Conservation (phyloP, 352 stramenopile genomes). For the Pythium brachiatum region DNA sequence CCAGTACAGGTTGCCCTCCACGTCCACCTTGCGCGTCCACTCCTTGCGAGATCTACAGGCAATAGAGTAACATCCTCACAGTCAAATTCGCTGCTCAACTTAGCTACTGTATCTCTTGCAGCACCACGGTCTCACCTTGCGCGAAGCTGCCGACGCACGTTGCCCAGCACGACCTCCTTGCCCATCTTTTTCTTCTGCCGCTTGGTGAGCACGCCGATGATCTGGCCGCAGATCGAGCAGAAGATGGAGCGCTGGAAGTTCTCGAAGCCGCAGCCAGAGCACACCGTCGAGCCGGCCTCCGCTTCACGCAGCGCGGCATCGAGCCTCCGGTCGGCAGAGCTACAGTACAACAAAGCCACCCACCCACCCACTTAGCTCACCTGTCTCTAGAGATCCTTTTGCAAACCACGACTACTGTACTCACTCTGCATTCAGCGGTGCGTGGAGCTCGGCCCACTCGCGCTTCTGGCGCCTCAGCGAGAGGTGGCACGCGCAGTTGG, state of each 20-base stretch:
- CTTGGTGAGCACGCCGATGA: conserved; percentile 13
- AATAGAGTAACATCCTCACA: no score
- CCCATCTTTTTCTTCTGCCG: conserved; percentile 22
- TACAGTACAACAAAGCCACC: no score
- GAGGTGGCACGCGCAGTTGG: conserved; percentile 23
- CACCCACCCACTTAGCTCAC: no score
- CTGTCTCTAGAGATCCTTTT: not conserved
- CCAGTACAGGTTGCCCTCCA: conserved; percentile 35
- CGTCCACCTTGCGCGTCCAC: conserved; percentile 39
- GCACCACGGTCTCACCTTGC: conserved; percentile 4
- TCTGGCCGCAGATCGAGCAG: conserved; percentile 26
- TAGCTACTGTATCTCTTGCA: no score
- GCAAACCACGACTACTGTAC: not conserved
- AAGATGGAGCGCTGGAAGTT: conserved; percentile 28
- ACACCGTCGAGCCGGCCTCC: conserved; percentile 23
- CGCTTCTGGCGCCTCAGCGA: conserved; percentile 24
- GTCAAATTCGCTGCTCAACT: no score
- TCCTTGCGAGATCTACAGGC: conserved; percentile 29
- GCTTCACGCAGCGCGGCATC: conserved; percentile 25
- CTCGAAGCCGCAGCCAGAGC: conserved; percentile 28
- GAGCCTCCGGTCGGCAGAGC: conserved; percentile 16
- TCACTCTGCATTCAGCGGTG: conserved; percentile 25
- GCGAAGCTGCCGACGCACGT: conserved; percentile 6
- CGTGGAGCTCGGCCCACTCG: conserved; percentile 25
- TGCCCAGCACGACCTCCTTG: conserved; percentile 11